phyloP scores from a whole-genome alignment of 2,329 filamentous ascomycete species.

The Arthrobotrys sphaeroides region DNA sequence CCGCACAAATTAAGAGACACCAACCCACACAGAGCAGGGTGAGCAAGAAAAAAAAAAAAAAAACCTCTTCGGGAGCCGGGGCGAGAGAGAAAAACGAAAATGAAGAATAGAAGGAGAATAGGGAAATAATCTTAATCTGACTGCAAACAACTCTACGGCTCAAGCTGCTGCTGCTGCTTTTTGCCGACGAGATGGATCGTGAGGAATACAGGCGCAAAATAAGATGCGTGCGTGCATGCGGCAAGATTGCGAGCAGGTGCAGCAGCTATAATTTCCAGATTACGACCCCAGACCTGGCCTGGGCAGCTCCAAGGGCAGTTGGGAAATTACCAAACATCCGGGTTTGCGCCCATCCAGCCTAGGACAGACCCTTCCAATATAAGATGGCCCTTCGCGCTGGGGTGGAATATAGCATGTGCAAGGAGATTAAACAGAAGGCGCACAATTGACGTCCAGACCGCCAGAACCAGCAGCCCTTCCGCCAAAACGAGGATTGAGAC shows the following conservation, averaged over 20 bases:
- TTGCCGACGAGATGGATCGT: conserved; percentile 14
- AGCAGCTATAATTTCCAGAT: conserved; percentile 53
- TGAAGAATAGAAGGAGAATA: no score
- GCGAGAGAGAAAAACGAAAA: neutral
- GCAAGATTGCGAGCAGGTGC: conserved; percentile 52
- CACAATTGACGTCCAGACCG: conserved; percentile 14
- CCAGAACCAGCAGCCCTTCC: conserved; percentile 40
- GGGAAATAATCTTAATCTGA: conserved; percentile 43
- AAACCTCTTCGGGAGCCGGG: conserved; percentile 5
- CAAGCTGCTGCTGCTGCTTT: conserved; percentile 12
- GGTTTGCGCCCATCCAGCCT: conserved; percentile 34
- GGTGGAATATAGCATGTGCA: neutral
- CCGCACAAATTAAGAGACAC: conserved; percentile 45
- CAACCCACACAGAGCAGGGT: conserved; percentile 43
- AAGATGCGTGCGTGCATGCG: conserved; percentile 23
- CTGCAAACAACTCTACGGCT: conserved; percentile 25
- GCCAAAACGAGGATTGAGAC: conserved; percentile 30
- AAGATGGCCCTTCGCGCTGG: conserved; percentile 8
- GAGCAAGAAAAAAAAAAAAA: conserved; percentile 38
- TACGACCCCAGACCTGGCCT: conserved; percentile 51
- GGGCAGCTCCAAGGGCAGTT: conserved; percentile 44
- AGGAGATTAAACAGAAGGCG: conserved; percentile 27
- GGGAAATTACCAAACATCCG: conserved; percentile 50
- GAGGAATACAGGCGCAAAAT: conserved; percentile 8
- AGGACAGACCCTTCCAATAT: conserved; percentile 22